Percentiles rank a stretch among this genome's conserved stretches.
Conservation (phyloP, 2,329 filamentous ascomycete species). For the Phyllachora maydis region DNA sequence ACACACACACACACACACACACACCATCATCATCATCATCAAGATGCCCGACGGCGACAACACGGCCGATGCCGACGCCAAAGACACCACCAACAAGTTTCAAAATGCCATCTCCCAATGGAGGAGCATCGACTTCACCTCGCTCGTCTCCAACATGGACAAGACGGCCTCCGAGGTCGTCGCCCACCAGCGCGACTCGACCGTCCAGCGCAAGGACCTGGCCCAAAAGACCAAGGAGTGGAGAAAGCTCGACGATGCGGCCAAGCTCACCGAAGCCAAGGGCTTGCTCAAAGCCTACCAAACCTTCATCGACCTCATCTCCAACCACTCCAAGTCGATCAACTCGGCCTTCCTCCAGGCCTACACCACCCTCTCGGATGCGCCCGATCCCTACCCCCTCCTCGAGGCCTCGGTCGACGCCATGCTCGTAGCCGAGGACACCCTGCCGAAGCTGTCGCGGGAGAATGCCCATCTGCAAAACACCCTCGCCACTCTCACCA, state of each 20-base stretch:
- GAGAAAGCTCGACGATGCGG: slow-evolving; percentile 73
- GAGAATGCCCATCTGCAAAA: slow-evolving; percentile 81
- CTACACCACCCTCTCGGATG: slow-evolving; percentile 86
- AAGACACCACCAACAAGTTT: slow-evolving; percentile 69
- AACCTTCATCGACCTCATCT: slow-evolving; percentile 87
- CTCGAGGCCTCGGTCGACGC: slow-evolving; percentile 94
- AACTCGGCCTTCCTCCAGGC: slow-evolving; percentile 84
- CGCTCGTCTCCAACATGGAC: slow-evolving; percentile 69
- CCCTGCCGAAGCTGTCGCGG: slow-evolving; percentile 66
- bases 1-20: too few relatives aligned
- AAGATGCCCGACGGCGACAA: slow-evolving; percentile 6
- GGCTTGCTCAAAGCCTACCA: slow-evolving; percentile 87
- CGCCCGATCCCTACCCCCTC: slow-evolving; percentile 86
- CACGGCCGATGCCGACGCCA: slow-evolving; percentile 1
- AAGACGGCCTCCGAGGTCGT: slow-evolving; percentile 91
- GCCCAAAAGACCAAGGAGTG: slow-evolving; percentile 99
- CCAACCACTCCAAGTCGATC: slow-evolving; percentile 86
- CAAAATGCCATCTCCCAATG: slow-evolving; percentile 90
- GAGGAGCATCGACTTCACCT: slow-evolving; percentile 86
- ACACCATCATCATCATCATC: slow-evolving; percentile 1
- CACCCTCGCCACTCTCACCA: slow-evolving; percentile 52
- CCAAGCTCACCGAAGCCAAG: slow-evolving; percentile 78
- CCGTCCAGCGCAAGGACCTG: slow-evolving; percentile 86
- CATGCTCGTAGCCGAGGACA: slow-evolving; percentile 79
- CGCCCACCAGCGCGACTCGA: slow-evolving; percentile 80